phyloP scores from a whole-genome alignment of 495 filamentous ascomycete genomes.

The Margaritispora aquatica region DNA sequence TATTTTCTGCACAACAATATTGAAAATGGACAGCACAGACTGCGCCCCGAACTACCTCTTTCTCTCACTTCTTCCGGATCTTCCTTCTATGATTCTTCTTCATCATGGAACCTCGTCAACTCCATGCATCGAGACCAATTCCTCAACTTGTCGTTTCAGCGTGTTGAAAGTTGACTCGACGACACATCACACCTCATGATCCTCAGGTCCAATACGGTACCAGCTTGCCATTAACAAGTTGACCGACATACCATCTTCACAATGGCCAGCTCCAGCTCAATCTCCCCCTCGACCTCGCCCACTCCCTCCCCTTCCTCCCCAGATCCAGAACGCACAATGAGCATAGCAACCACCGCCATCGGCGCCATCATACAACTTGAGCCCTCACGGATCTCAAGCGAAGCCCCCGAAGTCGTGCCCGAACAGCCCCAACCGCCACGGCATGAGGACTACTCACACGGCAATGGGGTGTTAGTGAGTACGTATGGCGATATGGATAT shows the following conservation, averaged over 20 bases:
- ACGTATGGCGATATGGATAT: background rate
- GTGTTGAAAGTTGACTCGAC: too few relatives aligned
- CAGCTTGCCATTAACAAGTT: too few relatives aligned
- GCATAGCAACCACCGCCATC: background rate
- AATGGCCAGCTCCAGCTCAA: too few relatives aligned
- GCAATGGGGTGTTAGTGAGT: background rate
- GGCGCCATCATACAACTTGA: background rate
- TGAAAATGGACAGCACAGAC: background rate
- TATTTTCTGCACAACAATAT: background rate
- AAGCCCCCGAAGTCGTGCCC: conserved; percentile 13
- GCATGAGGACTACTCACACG: background rate
- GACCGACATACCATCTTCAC: too few relatives aligned
- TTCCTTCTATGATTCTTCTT: background rate
- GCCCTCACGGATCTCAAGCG: conserved; percentile 8
- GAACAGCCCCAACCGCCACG: background rate
- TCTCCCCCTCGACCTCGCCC: too few relatives aligned
- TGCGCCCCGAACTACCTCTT: background rate
- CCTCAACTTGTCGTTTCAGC: too few relatives aligned
- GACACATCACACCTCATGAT: too few relatives aligned
- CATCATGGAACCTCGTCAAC: too few relatives aligned
- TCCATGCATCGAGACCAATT: too few relatives aligned
- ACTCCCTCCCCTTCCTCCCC: too few relatives aligned
- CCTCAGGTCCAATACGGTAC: too few relatives aligned
- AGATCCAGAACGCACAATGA: too few relatives aligned
- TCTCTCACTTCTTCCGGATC: background rate